Evolutionary conservation across 225 moss, liverwort and hornwort species (phyloP).

Genomic region (Antitrichia curtipendula): DNA sequence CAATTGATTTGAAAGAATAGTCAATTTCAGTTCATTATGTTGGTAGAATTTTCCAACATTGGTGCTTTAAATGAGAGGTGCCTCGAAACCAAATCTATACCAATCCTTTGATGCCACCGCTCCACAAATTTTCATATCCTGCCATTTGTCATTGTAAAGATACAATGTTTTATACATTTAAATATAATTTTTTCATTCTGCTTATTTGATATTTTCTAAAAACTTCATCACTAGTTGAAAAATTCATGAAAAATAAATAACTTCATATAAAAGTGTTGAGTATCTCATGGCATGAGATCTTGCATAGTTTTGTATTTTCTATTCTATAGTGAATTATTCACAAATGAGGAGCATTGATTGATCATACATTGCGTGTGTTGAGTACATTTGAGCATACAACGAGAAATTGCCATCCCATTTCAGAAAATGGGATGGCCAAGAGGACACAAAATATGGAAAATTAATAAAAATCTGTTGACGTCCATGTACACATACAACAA

Average conservation of each 20-base stretch:
- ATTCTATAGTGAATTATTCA: neutral
- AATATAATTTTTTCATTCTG: neutral
- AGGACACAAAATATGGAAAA: neutral
- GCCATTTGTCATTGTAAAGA: neutral
- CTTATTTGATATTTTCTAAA: neutral
- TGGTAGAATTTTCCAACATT: no score
- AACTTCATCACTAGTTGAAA: neutral
- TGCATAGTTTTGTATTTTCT: neutral
- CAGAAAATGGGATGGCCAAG: fast-evolving
- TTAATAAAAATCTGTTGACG: neutral
- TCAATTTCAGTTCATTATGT: no score
- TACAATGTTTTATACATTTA: neutral
- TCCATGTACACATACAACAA: fast-evolving
- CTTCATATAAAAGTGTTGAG: neutral
- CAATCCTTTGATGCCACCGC: no score
- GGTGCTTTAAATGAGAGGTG: no score
- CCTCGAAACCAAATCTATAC: no score
- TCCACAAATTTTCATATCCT: neutral
- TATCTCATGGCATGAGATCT: neutral
- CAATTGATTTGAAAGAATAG: no score
- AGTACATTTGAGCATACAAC: neutral
- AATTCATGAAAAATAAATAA: neutral
- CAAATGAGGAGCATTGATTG: neutral
- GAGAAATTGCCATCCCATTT: neutral
- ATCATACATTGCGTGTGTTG: neutral